Evolutionary conservation across 495 filamentous ascomycete genomes (phyloP).

Genomic region (Penicillium chermesinum): DNA sequence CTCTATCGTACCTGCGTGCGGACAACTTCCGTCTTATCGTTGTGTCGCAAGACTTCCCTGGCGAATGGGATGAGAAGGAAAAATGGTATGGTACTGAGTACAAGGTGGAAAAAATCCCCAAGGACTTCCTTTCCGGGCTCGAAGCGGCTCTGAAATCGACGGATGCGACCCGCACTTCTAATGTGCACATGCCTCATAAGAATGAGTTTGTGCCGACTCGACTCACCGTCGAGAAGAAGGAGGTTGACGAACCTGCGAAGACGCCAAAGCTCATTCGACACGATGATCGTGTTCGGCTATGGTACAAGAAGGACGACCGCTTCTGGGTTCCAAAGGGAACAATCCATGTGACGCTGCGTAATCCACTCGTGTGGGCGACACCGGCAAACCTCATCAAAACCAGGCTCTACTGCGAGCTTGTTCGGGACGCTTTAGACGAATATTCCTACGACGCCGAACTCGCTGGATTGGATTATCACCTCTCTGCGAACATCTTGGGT

Average conservation of each 20-base stretch:
- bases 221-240: conserved; percentile 91
- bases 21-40: conserved; percentile 86
- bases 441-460: conserved; percentile 97
- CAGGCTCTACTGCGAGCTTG: conserved; percentile 78
- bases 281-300: conserved; percentile 76
- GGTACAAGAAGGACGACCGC: conserved; percentile 98
- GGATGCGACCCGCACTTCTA: conserved; percentile 53
- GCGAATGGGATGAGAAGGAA: conserved; percentile 82
- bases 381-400: conserved; percentile 73
- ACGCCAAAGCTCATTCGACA: conserved; percentile 83
- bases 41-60: conserved; percentile 75
- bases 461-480: conserved; percentile 79
- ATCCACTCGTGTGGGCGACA: conserved; percentile 69
- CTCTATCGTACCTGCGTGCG: conserved; percentile 66
- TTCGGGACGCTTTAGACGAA: conserved; percentile 84
- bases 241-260: conserved; percentile 65
- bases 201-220: conserved; percentile 97
- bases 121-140: conserved; percentile 66
- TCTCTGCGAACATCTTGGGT: conserved; percentile 64
- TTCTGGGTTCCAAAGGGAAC: conserved; percentile 98
- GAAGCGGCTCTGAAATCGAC: conserved; percentile 55
- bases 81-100: conserved; percentile 99
- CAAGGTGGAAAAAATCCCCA: conserved; percentile 73
- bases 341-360: conserved; percentile 72
- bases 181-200: conserved; percentile 81